These are phyloP conservation scores for Scytalidium lignicola DNA, from an alignment of 2,329 filamentous ascomycete species.

Conservation along the genomic window DNA sequence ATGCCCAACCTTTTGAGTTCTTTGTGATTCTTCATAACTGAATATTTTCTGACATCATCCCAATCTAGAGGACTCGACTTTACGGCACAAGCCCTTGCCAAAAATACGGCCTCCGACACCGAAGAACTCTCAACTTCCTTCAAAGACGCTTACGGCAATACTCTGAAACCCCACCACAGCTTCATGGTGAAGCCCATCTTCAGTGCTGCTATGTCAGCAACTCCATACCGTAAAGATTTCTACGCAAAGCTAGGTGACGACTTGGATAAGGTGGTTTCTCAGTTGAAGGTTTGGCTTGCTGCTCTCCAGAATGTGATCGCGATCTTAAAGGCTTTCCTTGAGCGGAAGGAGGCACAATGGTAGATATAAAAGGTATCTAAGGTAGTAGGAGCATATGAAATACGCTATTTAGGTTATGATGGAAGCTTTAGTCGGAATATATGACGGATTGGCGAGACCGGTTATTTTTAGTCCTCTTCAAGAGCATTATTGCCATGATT, in stretches of 20 bases:
- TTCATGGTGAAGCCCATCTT: conserved; percentile 91
- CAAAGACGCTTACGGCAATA: conserved; percentile 75
- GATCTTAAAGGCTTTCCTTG: conserved; percentile 67
- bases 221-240: conserved; percentile 90
- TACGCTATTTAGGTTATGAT: not conserved
- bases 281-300: conserved; percentile 68
- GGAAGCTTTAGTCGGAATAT: no score
- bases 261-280: conserved; percentile 53
- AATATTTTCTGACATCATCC: conserved; percentile 3
- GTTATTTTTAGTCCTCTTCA: not conserved
- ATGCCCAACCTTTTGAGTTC: conserved; percentile 2
- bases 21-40: no score
- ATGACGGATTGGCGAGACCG: not conserved
- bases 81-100: conserved; percentile 75
- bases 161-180: conserved; percentile 87
- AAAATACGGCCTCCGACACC: conserved; percentile 62
- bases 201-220: conserved; percentile 86
- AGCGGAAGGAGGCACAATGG: conserved; percentile 41
- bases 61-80: conserved; percentile 78
- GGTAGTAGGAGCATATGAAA: not conserved
- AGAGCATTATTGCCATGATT: no score
- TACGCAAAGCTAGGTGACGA: conserved; percentile 79
- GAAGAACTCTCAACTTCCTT: conserved; percentile 85
- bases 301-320: conserved; percentile 71
- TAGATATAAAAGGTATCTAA: conserved; percentile 14